Base-by-base conservation (phyloP, 2,329 filamentous ascomycete genomes). In the Aaosphaeria arxii region DNA sequence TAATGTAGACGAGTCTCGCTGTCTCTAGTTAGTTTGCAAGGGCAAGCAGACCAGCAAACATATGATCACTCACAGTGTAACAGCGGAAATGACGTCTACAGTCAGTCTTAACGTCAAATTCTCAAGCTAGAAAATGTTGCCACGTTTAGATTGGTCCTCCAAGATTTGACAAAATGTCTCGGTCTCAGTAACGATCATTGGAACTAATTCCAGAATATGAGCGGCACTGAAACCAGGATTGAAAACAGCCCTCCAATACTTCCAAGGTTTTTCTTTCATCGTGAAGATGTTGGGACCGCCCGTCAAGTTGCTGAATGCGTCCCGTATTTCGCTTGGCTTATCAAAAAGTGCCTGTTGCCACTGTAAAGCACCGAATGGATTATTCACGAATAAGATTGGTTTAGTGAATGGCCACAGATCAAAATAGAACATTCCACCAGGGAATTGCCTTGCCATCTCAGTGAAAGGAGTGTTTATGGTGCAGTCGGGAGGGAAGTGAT, bases 1-100 rank as follows among this genome's bases (percentile, higher is more conserved):
- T 48, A 53, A 42, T 56, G 42, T 29, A 55, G 47, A 31, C 46
- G 47, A 7, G 48, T 29, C 38, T 51, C 48, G 11, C 5, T 42
- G 44, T 24, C 33, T 6, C 11, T 11, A 7, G 43, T 45, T 39
- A 45, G 32, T 13, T n/a, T 6, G 24, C 13, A 7, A 13, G 6
- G 11, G 30, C 31, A 43, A 9, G 7, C 7, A 24, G 29, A 36
- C 11, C 28, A 13, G 32, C 30, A 9, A 28, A 30, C 17, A 24
- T 24, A 24, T 24, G 45, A 28, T n/a, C 24, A 9, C 57, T 44
- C 51, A 60, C 56, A 61, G 31, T 13, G 49, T 48, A 9, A 58
- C 48, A 28, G 45, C 35, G 6, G 44, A 48, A 40, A 61, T 61
- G 11, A 59, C 42, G 39, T 61, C 58, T 35, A 61, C 45, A 4